phyloP scores from a whole-genome alignment of 768 basidiomycete species.

The Daedaleopsis nitida region DNA sequence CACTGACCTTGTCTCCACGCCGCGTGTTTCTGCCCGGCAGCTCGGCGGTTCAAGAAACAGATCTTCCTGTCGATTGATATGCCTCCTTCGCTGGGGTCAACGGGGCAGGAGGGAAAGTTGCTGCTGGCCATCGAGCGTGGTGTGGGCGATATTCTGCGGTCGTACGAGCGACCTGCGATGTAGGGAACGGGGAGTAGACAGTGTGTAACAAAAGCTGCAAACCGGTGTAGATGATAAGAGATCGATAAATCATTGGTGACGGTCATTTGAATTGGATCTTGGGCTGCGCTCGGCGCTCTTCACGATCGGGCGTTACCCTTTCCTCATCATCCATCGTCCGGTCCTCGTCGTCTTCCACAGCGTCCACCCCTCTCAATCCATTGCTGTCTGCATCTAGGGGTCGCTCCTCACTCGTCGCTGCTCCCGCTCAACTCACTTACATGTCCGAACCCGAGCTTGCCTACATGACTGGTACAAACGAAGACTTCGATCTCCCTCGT shows the following conservation, averaged over 20 bases:
- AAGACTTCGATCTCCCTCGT: constrained; percentile 74
- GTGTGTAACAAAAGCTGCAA: background rate
- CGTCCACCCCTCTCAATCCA: constrained; percentile 12
- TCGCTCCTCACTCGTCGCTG: constrained; percentile 3
- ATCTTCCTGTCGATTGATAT: constrained; percentile 77
- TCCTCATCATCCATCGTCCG: constrained; percentile 18
- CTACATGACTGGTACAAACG: constrained; percentile 78
- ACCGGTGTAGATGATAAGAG: constrained; percentile 5
- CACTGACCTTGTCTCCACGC: constrained; percentile 22
- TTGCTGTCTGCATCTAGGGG: constrained; percentile 13
- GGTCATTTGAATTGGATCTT: constrained; percentile 18
- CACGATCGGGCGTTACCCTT: constrained; percentile 24
- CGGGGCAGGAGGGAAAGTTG: constrained; percentile 51
- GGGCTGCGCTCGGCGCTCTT: constrained; percentile 24
- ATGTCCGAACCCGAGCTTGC: constrained; percentile 75
- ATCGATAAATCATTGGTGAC: constrained; percentile 5
- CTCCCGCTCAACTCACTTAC: constrained; percentile 23
- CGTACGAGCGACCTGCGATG: constrained; percentile 3
- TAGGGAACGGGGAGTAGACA: background rate
- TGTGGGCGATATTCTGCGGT: constrained; percentile 49
- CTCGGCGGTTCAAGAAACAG: constrained; percentile 62
- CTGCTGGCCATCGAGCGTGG: constrained; percentile 63
- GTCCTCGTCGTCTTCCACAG: constrained; percentile 23
- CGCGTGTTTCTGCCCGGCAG: constrained; percentile 38
- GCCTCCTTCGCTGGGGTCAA: constrained; percentile 36